Conservation (phyloP, 345 rosid genomes). For the Balakata baccata region DNA sequence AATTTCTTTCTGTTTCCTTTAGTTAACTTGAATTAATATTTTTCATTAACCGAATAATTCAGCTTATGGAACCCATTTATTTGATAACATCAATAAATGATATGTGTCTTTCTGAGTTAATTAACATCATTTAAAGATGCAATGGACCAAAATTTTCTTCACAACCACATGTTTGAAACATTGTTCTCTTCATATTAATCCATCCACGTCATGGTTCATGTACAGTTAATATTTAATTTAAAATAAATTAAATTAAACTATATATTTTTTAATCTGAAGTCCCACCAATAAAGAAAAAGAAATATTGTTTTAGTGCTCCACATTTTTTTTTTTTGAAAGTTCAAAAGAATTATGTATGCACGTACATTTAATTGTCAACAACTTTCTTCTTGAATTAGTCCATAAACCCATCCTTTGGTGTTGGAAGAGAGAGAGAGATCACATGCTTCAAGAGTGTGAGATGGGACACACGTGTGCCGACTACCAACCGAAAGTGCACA, state of each 20-base stretch:
- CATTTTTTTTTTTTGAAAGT: neutral
- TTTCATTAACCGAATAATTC: too few relatives aligned
- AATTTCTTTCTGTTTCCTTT: too few relatives aligned
- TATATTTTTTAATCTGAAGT: neutral
- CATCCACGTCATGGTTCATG: neutral
- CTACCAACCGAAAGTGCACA: neutral
- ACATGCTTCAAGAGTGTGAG: neutral
- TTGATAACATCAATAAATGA: neutral
- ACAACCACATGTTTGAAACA: neutral
- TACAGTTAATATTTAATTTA: neutral
- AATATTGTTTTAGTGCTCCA: neutral
- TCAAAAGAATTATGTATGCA: neutral
- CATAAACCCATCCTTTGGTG: slow-evolving; percentile 20
- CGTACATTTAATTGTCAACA: neutral
- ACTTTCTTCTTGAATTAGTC: slow-evolving; percentile 14
- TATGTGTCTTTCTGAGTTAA: neutral
- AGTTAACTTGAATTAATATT: too few relatives aligned
- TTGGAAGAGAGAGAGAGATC: neutral
- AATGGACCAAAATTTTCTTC: neutral
- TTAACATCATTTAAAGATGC: slow-evolving; percentile 5
- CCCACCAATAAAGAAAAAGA: slow-evolving; percentile 17
- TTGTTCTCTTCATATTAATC: neutral
- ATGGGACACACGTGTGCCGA: neutral
- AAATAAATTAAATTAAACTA: too few relatives aligned
- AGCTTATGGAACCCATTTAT: too few relatives aligned